phyloP scores from a whole-genome alignment of 495 filamentous ascomycete species.

The Neurospora terricola region DNA sequence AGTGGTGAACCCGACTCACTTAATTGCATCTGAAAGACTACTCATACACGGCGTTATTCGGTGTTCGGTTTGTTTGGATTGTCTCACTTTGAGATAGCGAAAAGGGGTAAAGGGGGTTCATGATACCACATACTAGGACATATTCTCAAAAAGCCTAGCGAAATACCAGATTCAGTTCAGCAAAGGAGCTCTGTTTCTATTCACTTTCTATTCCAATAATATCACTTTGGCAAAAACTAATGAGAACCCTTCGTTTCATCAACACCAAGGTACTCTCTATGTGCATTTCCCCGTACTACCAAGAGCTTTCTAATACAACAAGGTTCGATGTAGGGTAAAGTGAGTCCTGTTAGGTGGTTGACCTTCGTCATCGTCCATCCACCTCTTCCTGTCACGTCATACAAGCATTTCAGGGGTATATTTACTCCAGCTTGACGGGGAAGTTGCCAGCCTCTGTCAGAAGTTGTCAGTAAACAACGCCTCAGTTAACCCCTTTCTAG shows the following conservation, averaged over 20 bases:
- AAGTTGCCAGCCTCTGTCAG: slow-evolving; percentile 80
- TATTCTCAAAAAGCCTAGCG: no score
- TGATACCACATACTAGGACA: not conserved
- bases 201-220: not conserved
- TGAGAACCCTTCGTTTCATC: not conserved
- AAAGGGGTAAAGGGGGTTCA: not conserved
- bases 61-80: not conserved
- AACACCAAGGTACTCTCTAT: slow-evolving; percentile 15
- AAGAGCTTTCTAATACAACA: slow-evolving; percentile 15
- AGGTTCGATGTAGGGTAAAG: not conserved
- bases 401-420: not conserved
- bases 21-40: not conserved
- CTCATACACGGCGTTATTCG: not conserved
- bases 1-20: not conserved
- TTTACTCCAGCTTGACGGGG: slow-evolving; percentile 56
- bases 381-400: not conserved
- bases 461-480: slow-evolving; percentile 11
- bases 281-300: slow-evolving; percentile 18
- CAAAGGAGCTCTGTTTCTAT: not conserved
- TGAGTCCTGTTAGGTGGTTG: not conserved
- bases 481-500: not conserved
- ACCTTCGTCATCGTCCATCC: slow-evolving; percentile 1
- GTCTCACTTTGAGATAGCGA: not conserved
- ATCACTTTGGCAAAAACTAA: not conserved
- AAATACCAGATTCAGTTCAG: not conserved